Base-by-base conservation (phyloP, 371 early-diverging fungal species). In the Mucor mucedo region DNA sequence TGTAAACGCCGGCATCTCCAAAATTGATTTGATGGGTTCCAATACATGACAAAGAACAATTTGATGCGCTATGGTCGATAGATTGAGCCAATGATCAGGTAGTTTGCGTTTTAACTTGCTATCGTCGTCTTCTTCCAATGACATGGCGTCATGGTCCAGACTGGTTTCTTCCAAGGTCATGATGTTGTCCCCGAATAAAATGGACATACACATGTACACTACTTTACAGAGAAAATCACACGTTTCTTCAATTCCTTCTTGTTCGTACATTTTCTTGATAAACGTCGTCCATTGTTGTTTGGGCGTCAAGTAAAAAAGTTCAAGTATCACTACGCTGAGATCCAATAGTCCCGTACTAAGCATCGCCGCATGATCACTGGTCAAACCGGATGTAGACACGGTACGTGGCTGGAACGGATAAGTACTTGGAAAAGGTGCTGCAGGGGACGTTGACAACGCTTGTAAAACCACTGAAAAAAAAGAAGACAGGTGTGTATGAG, bases 21-120 rank as follows among this genome's bases (percentile, higher is more conserved):
- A 69, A 4, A 87, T 63, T 14, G 72, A 52, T 11, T 77, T 72
- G 8, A 87, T 73, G 5, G 89, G 86, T 4, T 76, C 73, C 41
- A 91, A 57, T 10, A 87, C 72, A 64, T 87, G 68, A 27, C 77
- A 69, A 6, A 82, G 42, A 0, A 84, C 71, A 10, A 86, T 77
- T 56, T 82, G 79, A 58, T 85, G 84, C 2, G 87, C 75, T 41
- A 89, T 77, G 33, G 86, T 63, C 21, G 81, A 73, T 56, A 87
- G 65, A 33, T 84, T 85, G 38, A 84, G 75, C 91, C 91, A 91
- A 14, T 70, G 61, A 5, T 73, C 53, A 0, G 91, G 89, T 3
- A 84, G 33, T 41, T 65, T 70, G 28, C 77, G 55, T 11, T 56
- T 21, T 21, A 21, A 21, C 21, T 21, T 65, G 16, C 58, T 62